A percentile compares a stretch with the other conserved stretches of the same genome.
Conservation (phyloP, 495 filamentous ascomycete genomes). For the Penicillium antarcticum region DNA sequence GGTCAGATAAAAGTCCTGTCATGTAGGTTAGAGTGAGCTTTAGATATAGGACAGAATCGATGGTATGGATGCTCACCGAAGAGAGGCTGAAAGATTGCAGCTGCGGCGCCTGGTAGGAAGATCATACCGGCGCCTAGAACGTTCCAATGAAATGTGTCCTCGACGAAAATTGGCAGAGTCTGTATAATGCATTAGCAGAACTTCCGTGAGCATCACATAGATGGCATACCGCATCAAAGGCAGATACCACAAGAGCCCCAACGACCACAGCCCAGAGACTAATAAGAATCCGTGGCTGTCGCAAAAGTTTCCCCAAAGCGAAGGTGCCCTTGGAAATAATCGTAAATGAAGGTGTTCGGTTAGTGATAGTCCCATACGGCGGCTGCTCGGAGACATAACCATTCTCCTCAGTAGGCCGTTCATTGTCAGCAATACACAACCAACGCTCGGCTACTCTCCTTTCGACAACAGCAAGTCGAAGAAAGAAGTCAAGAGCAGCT, state of each 20-base stretch:
- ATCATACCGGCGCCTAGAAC: slow-evolving; percentile 63
- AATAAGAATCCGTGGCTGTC: slow-evolving; percentile 14
- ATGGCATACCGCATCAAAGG: slow-evolving; percentile 17
- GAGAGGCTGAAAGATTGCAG: slow-evolving; percentile 46
- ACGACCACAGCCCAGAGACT: slow-evolving; percentile 15
- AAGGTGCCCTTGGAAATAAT: neutral
- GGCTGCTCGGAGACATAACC: slow-evolving; percentile 2
- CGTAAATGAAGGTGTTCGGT: neutral
- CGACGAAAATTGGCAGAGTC: slow-evolving; percentile 58
- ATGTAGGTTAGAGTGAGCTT: neutral
- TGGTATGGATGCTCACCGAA: slow-evolving; percentile 23
- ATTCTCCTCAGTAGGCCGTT: slow-evolving; percentile 6
- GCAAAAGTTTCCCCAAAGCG: slow-evolving; percentile 4
- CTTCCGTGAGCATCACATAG: neutral
- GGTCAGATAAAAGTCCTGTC: slow-evolving; percentile 46
- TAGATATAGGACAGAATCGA: slow-evolving; percentile 34
- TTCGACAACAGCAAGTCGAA: slow-evolving; percentile 64
- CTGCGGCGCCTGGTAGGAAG: slow-evolving; percentile 63
- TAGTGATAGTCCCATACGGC: neutral
- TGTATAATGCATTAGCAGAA: neutral
- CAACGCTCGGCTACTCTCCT: slow-evolving; percentile 65
- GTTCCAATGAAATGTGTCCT: slow-evolving; percentile 57
- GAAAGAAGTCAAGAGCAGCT: slow-evolving; percentile 57
- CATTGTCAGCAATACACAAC: slow-evolving; percentile 17
- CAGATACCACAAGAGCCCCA: slow-evolving; percentile 14